Conservation (phyloP, 2,329 filamentous ascomycete species). For the Chaetomium globosum region DNA sequence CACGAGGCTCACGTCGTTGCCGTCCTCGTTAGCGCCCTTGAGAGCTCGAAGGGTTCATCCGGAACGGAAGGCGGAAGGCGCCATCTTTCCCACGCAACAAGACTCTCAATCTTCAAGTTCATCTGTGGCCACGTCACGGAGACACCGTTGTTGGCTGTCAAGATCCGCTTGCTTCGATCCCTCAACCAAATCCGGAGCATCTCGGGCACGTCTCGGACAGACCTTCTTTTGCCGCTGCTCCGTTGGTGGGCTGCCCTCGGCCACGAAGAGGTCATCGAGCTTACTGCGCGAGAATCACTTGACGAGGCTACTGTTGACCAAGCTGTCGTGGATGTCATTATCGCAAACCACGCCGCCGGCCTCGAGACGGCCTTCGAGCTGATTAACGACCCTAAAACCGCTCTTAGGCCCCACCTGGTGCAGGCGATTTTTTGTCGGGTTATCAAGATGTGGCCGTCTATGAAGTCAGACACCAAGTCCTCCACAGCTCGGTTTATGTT, state of each 20-base stretch:
- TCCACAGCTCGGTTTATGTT: conserved; percentile 65
- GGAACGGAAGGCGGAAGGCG: conserved; percentile 34
- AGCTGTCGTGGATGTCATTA: conserved; percentile 54
- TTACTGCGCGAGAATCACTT: conserved; percentile 48
- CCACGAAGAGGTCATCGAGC: conserved; percentile 52
- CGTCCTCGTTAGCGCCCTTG: conserved; percentile 63
- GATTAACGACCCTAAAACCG: conserved; percentile 47
- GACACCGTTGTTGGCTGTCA: conserved; percentile 70
- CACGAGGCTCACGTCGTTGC: conserved; percentile 71
- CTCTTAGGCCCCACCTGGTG: conserved; percentile 59
- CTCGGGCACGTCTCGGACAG: conserved; percentile 68
- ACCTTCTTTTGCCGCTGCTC: conserved; percentile 74
- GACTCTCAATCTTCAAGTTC: conserved; percentile 69
- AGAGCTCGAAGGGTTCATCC: conserved; percentile 49
- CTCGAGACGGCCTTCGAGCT: conserved; percentile 56
- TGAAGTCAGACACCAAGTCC: conserved; percentile 66
- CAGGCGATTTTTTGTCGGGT: conserved; percentile 69
- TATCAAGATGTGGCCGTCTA: conserved; percentile 69
- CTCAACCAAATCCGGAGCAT: conserved; percentile 74
- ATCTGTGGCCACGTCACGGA: conserved; percentile 71
- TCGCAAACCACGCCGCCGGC: conserved; percentile 56
- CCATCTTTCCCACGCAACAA: conserved; percentile 59
- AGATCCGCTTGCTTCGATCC: conserved; percentile 69
- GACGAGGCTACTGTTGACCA: conserved; percentile 42
- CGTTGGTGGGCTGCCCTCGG: conserved; percentile 66